Conservation (phyloP, 208 protist genomes). For the Leishmania mexicana region DNA sequence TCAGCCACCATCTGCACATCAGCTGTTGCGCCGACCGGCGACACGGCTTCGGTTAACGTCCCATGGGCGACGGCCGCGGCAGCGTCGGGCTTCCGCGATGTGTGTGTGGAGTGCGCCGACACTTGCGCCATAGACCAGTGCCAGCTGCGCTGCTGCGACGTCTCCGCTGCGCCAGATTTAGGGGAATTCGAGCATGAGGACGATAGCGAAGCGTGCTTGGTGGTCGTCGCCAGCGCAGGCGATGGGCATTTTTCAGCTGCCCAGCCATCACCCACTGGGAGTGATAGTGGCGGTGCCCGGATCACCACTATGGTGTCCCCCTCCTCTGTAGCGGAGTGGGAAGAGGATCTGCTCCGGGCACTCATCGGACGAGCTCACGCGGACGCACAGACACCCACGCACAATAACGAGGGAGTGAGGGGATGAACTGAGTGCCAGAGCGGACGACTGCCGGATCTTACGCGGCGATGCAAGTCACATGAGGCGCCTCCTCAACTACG, state of each 20-base stretch:
- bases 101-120: neutral
- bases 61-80: neutral
- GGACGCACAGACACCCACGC: neutral
- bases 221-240: neutral
- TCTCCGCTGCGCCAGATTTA: neutral
- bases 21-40: neutral
- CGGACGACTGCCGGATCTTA: neutral
- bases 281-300: neutral
- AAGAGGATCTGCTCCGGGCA: neutral
- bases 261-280: neutral
- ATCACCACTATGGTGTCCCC: neutral
- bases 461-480: neutral
- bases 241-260: neutral
- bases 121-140: neutral
- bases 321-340: neutral
- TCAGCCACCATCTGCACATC: conserved; percentile 13
- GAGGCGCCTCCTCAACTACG: neutral
- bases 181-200: neutral
- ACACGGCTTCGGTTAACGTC: neutral
- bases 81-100: neutral
- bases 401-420: neutral
- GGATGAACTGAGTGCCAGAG: neutral
- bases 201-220: neutral
- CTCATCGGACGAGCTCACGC: neutral
- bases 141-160: neutral